phyloP scores from a whole-genome alignment of 177 flowering plant genomes.

The Tripterygium wilfordii region DNA sequence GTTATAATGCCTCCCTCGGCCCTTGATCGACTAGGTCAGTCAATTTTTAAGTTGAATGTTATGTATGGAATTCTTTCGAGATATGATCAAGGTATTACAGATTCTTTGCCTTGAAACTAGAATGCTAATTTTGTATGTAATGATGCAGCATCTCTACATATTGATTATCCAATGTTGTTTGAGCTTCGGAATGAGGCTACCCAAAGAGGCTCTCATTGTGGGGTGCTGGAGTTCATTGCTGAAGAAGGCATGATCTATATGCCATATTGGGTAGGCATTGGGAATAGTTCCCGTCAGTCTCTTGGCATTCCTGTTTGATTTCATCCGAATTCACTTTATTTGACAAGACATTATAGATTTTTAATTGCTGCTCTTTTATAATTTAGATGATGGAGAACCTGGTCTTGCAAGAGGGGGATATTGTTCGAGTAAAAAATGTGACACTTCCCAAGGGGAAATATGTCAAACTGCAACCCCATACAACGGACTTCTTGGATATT shows the following conservation, averaged over 20 bases:
- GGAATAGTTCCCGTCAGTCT: no score
- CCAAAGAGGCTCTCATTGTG: constrained; percentile 86
- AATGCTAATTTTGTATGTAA: not conserved
- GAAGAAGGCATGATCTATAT: constrained; percentile 96
- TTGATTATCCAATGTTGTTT: constrained; percentile 89
- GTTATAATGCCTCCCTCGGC: constrained; percentile 68
- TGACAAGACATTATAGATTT: no score
- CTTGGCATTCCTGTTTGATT: no score
- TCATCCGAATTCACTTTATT: no score
- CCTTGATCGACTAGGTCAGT: constrained; percentile 49
- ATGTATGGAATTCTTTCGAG: no score
- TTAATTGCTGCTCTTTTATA: not conserved
- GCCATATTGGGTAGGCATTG: constrained; percentile 89
- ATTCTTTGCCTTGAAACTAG: no score
- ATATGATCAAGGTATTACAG: no score
- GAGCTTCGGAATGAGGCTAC: constrained; percentile 70
- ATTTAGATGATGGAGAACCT: constrained; percentile 96
- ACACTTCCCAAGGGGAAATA: constrained; percentile 94
- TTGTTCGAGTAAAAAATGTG: constrained; percentile 78
- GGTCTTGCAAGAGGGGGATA: constrained; percentile 89
- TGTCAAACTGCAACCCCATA: constrained; percentile 96
- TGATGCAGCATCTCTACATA: constrained; percentile 45
- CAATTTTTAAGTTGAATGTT: no score
- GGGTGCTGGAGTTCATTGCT: constrained; percentile 95
- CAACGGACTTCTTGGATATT: constrained; percentile 91